A percentile compares a stretch with the other conserved stretches of the same genome.
Conservation (phyloP, 1,284 basidiomycete genomes). For the Trichosporon ovoides region DNA sequence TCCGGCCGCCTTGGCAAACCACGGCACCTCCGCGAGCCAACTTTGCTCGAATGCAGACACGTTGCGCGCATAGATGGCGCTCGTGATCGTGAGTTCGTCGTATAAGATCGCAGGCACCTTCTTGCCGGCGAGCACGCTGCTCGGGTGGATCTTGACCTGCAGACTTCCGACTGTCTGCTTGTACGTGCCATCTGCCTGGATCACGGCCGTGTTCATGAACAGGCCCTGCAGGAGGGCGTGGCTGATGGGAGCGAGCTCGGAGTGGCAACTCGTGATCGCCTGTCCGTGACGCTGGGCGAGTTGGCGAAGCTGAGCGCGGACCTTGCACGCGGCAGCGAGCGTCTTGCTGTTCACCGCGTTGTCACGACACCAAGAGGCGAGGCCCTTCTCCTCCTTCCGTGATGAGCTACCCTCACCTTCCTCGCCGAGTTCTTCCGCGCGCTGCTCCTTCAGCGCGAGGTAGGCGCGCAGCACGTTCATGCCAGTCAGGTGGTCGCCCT, state of each 20-base stretch:
- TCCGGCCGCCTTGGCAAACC: constrained; percentile 36
- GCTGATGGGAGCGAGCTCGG: constrained; percentile 60
- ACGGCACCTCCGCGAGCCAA: constrained; percentile 52
- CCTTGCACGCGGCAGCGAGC: constrained; percentile 73
- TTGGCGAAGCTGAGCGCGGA: constrained; percentile 70
- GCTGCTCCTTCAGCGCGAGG: constrained; percentile 53
- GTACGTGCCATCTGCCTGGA: constrained; percentile 76
- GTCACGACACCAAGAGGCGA: constrained; percentile 71
- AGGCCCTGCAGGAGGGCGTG: constrained; percentile 67
- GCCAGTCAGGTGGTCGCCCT: constrained; percentile 85
- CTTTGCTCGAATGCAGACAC: constrained; percentile 70
- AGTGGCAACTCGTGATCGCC: constrained; percentile 57
- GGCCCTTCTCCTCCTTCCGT: constrained; percentile 44
- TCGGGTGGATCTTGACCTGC: constrained; percentile 79
- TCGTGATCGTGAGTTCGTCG: constrained; percentile 84
- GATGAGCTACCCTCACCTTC: not conserved
- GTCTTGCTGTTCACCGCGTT: constrained; percentile 82
- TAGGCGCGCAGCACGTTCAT: constrained; percentile 82
- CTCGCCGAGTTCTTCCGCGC: constrained; percentile 13
- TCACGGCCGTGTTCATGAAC: constrained; percentile 72
- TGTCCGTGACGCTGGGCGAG: constrained; percentile 61
- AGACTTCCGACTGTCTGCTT: constrained; percentile 72
- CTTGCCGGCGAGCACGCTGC: constrained; percentile 69
- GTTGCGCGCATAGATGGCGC: constrained; percentile 76
- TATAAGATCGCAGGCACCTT: constrained; percentile 80